phyloP scores from a whole-genome alignment of 352 stramenopile species.

The Phytophthora sp. region DNA sequence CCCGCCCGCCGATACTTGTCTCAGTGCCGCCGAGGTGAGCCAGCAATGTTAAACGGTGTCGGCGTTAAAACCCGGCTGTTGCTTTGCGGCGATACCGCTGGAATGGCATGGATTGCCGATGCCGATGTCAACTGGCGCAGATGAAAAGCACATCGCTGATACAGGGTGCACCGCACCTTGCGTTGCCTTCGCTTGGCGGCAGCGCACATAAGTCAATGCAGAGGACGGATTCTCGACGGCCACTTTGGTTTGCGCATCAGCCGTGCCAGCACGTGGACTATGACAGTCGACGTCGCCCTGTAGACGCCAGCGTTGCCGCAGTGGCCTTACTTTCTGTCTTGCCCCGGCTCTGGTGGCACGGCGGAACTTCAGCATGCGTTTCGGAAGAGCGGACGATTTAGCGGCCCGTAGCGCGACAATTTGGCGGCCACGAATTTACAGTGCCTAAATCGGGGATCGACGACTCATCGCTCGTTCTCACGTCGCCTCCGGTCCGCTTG shows the following conservation, averaged over 20 bases:
- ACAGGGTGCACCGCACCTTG: too few species aligned
- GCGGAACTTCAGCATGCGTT: slow-evolving; percentile 42
- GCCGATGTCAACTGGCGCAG: too few species aligned
- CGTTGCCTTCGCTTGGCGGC: neutral
- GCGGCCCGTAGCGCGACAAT: neutral
- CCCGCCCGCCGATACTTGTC: too few species aligned
- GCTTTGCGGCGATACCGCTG: too few species aligned
- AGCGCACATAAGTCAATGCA: neutral
- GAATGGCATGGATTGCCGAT: too few species aligned
- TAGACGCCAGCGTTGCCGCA: slow-evolving; percentile 1
- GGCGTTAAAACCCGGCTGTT: too few species aligned
- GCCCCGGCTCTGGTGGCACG: neutral
- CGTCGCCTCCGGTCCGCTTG: slow-evolving; percentile 17
- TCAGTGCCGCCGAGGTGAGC: too few species aligned
- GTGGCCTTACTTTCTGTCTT: slow-evolving; percentile 6
- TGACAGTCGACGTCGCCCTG: slow-evolving; percentile 7
- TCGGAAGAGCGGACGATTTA: slow-evolving; percentile 35
- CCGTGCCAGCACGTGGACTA: too few species aligned
- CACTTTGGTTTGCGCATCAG: too few species aligned
- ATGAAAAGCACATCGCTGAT: slow-evolving; percentile 1
- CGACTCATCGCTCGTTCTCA: neutral
- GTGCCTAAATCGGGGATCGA: neutral
- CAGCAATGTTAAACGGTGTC: too few species aligned
- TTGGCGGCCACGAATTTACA: slow-evolving; percentile 15
- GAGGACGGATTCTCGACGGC: too few species aligned